Conservation (phyloP, 371 early-diverging fungal genomes). For the Rhizopus delemar region DNA sequence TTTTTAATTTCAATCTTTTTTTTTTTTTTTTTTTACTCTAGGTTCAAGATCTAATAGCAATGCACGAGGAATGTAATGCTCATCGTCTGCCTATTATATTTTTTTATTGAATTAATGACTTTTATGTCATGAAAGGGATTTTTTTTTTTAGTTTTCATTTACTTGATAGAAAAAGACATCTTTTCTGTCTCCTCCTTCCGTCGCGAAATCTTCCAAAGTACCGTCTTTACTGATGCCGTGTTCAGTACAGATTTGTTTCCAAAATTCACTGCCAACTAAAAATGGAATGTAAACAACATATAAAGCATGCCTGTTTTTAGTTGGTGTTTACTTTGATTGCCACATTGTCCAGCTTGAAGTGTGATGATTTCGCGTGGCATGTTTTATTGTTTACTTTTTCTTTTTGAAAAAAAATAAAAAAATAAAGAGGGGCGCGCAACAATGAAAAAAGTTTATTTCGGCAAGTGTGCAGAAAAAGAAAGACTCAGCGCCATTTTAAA, state of each 20-base stretch:
- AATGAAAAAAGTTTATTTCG: too few species aligned
- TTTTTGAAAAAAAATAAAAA: neutral
- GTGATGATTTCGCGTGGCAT: slow-evolving; percentile 93
- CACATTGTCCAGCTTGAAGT: slow-evolving; percentile 96
- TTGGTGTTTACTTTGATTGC: slow-evolving; percentile 82
- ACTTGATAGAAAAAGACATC: slow-evolving; percentile 99
- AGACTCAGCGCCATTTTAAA: too few species aligned
- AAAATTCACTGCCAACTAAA: slow-evolving; percentile 90
- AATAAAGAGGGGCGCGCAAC: too few species aligned
- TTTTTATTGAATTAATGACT: neutral
- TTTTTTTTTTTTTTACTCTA: slow-evolving; percentile 60
- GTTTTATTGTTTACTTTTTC: neutral
- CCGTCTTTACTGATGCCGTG: slow-evolving; percentile 89
- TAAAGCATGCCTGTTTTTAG: too few species aligned
- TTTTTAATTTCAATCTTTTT: neutral
- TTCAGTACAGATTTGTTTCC: slow-evolving; percentile 87
- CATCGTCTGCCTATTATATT: slow-evolving; percentile 80
- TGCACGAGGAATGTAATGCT: slow-evolving; percentile 92
- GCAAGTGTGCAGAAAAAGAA: too few species aligned
- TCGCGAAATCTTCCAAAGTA: slow-evolving; percentile 83
- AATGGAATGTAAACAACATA: neutral
- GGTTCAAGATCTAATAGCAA: slow-evolving; percentile 93
- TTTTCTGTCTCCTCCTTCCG: slow-evolving; percentile 91
- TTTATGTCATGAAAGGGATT: too few species aligned
- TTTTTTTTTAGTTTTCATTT: neutral